These are phyloP conservation scores for Cercophora scortea DNA, from an alignment of 495 filamentous ascomycete genomes.

Conservation along the genomic window DNA sequence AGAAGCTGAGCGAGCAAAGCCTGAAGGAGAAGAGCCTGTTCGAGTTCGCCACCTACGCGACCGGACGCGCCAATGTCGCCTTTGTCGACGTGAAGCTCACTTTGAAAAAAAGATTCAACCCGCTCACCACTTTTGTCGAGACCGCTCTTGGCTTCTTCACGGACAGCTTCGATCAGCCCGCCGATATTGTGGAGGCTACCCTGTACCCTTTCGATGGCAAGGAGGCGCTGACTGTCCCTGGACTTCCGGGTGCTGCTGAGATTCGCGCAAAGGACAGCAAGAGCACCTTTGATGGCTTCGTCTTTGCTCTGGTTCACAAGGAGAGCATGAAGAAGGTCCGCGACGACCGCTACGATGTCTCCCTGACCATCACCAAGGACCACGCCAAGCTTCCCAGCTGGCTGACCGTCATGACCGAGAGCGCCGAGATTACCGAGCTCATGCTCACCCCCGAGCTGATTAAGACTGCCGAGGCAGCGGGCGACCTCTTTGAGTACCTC, in stretches of 20 bases:
- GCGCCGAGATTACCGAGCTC: constrained; percentile 85
- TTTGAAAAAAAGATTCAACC: constrained; percentile 86
- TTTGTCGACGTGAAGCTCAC: constrained; percentile 79
- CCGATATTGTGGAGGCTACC: constrained; percentile 64
- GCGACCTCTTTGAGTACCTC: constrained; percentile 76
- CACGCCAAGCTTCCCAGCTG: constrained; percentile 82
- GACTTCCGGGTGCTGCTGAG: constrained; percentile 47
- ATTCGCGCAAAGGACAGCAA: constrained; percentile 51
- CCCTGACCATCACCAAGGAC: constrained; percentile 86
- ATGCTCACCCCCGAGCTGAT: constrained; percentile 78
- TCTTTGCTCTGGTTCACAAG: constrained; percentile 95
- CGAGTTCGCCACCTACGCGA: constrained; percentile 86
- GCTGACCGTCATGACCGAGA: constrained; percentile 94
- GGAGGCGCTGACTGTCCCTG: constrained; percentile 65
- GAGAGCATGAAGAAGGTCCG: constrained; percentile 81
- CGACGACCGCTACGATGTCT: constrained; percentile 90
- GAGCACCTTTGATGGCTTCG: constrained; percentile 80
- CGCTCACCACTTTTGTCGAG: constrained; percentile 64
- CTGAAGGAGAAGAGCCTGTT: constrained; percentile 77
- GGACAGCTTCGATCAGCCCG: constrained; percentile 56
- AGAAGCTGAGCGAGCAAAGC: constrained; percentile 44
- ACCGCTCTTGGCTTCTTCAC: constrained; percentile 64
- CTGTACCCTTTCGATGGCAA: constrained; percentile 86
- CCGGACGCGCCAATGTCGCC: constrained; percentile 86
- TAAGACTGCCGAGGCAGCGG: constrained; percentile 70